Percentiles rank a stretch among this genome's conserved stretches.
These are phyloP conservation scores for Penicillium silybi DNA, from an alignment of 495 filamentous ascomycete species.

Conservation along the genomic window DNA sequence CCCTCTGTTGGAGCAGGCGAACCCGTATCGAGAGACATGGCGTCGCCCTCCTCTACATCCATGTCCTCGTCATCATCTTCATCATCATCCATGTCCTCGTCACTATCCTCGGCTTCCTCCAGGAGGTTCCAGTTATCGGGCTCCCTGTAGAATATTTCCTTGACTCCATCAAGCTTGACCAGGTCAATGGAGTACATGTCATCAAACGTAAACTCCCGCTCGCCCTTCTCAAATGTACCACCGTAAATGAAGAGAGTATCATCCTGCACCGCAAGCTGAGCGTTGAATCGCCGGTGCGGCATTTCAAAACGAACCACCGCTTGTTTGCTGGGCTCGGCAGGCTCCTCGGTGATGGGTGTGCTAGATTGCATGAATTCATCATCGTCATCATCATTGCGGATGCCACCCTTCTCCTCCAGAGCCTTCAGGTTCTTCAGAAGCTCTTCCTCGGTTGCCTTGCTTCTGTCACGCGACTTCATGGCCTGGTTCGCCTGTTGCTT, in stretches of 20 bases:
- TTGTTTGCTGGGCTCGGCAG: constrained; percentile 47
- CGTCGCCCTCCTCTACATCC: constrained; percentile 38
- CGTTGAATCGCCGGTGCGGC: constrained; percentile 85
- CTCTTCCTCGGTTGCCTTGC: constrained; percentile 85
- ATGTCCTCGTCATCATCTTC: constrained; percentile 63
- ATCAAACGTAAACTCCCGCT: constrained; percentile 90
- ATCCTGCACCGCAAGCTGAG: constrained; percentile 82
- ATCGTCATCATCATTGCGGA: constrained; percentile 50
- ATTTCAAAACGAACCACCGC: constrained; percentile 61
- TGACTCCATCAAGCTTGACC: constrained; percentile 86
- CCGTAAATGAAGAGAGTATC: constrained; percentile 91
- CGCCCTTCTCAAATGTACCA: constrained; percentile 91
- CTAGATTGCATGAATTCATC: constrained; percentile 49
- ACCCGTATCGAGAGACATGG: constrained; percentile 37
- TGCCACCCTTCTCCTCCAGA: constrained; percentile 63
- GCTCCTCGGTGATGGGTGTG: constrained; percentile 43
- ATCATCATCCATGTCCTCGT: constrained; percentile 69
- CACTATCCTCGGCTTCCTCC: constrained; percentile 58
- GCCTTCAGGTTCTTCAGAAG: constrained; percentile 78
- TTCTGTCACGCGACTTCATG: constrained; percentile 60
- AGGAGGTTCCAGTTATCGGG: constrained; percentile 81
- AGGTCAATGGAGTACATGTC: constrained; percentile 90
- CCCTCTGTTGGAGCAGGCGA: constrained; percentile 35
- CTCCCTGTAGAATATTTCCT: constrained; percentile 79
- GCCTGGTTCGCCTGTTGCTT: constrained; percentile 54